Evolutionary conservation across 176 grass and related monocot genomes (phyloP), one percentile per base, ranked within the genome.

Genomic region (Musa schizocarpa): DNA sequence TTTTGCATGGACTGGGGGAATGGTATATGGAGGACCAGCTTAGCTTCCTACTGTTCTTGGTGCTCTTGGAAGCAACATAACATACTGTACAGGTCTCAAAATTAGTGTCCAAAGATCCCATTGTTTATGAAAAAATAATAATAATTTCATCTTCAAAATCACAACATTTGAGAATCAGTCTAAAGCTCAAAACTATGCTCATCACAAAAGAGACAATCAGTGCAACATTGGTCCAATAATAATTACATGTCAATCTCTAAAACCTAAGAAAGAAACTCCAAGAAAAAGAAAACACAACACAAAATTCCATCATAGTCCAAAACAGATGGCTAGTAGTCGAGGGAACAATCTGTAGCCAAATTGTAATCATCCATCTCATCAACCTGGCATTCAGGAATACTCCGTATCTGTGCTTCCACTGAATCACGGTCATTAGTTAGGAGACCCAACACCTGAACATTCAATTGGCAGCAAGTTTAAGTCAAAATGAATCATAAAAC

Each of bases 401-500:
- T 91, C 95, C 95, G 89, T 75, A 90, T 91, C 80, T 91, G 84
- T 0, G 84, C 81, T 29, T 84, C 90, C n/a, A 80, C 80, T 74
- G 88, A 74, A 64, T 63, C 86, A 50, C 92, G 80, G 63, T 82
- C 72, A 14, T 84, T 82, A 17, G 82, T 91, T 65, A 99, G 73
- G 19, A 88, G 87, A 73, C 85, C 79, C 54, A 99, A 26, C 51
- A 94, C 91, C 95, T 99, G 50, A 53, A 71, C 48, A 11, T 54
- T 50, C 12, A 4, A 54, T 52, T n/a, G 13, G 34, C 34, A 43
- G 34, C 34, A 43, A 43, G 34, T 43, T 4, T 17, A 9, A 56
- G 17, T 0, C 26, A 24, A 25, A 13, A 75, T 6, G 34, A 43
- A 43, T 6, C 34, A 43, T 6, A 43, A 43, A 43, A 43, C 34